Conservation (phyloP, 208 protist genomes). For the Leishmania lainsoni region DNA sequence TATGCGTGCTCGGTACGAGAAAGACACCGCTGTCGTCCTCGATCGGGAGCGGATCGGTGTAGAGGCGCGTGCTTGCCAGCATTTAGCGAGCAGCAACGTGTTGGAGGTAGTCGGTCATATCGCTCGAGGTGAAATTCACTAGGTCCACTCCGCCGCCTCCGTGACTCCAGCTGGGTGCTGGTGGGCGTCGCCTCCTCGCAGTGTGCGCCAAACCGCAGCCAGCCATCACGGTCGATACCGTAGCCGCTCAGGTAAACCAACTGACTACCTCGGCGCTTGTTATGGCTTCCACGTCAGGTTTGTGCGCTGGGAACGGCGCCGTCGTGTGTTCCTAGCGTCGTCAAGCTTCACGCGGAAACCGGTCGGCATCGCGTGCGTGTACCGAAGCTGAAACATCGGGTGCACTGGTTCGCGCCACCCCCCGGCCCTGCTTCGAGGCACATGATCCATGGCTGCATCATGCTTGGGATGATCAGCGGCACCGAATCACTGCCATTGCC, state of each 20-base stretch:
- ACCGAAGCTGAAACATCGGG: slow-evolving; percentile 66
- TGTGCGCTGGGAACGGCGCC: no score
- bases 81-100: slow-evolving; percentile 27
- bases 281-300: no score
- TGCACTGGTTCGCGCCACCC: slow-evolving; percentile 57
- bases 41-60: slow-evolving; percentile 51
- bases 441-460: slow-evolving; percentile 76
- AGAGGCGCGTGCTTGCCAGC: slow-evolving; percentile 59
- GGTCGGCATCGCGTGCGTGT: slow-evolving; percentile 46
- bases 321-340: slow-evolving; percentile 68
- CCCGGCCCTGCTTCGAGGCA: slow-evolving; percentile 62
- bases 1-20: no score
- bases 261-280: no score
- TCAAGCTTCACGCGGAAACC: slow-evolving; percentile 59
- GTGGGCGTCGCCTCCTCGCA: slow-evolving; percentile 43
- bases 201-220: slow-evolving; percentile 60
- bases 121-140: not conserved
- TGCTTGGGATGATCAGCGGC: slow-evolving; percentile 32
- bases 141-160: not conserved
- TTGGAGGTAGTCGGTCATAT: slow-evolving; percentile 6
- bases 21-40: slow-evolving; percentile 68
- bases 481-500: slow-evolving; percentile 21
- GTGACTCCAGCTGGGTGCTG: not conserved
- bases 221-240: slow-evolving; percentile 60
- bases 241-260: slow-evolving; percentile 78